A percentile compares a stretch with the other conserved stretches of the same genome.
Evolutionary conservation across 352 stramenopile species (phyloP).

Genomic region (Globisporangium nunn): DNA sequence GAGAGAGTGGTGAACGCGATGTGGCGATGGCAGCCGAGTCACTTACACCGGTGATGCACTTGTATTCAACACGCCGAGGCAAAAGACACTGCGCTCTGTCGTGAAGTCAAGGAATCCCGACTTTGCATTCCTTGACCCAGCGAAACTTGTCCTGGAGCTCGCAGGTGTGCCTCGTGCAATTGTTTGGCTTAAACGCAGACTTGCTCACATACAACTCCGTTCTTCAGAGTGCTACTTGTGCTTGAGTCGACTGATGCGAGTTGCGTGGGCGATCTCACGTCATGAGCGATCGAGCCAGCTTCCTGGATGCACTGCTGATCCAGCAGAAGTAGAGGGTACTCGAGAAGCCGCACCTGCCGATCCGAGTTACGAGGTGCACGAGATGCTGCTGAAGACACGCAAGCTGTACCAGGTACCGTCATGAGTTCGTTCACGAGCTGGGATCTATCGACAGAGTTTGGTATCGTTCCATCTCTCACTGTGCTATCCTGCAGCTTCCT

Average conservation of each 20-base stretch:
- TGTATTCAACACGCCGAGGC: background rate
- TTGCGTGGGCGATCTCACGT: slow-evolving; percentile 17
- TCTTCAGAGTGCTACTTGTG: slow-evolving; percentile 21
- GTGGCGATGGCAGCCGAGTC: too few species aligned
- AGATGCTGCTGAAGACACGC: slow-evolving; percentile 17
- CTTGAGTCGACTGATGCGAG: slow-evolving; percentile 23
- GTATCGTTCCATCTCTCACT: background rate
- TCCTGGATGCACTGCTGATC: background rate
- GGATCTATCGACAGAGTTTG: background rate
- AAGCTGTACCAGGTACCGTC: slow-evolving; percentile 26
- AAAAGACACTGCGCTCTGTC: slow-evolving; percentile 29
- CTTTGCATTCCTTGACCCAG: slow-evolving; percentile 34
- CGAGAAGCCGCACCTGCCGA: background rate
- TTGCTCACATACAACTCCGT: background rate
- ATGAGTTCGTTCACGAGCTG: background rate
- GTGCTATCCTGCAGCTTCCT: slow-evolving; percentile 13
- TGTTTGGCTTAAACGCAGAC: background rate
- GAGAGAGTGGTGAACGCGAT: background rate
- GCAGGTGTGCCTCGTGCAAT: slow-evolving; percentile 15
- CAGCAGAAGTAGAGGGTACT: background rate
- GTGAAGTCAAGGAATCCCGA: slow-evolving; percentile 27
- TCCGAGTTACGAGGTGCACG: background rate
- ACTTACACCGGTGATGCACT: background rate
- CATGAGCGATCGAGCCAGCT: slow-evolving; percentile 1
- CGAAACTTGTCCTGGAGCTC: slow-evolving; percentile 29